Percentiles rank a stretch among this genome's conserved stretches.
These are phyloP conservation scores for Puya raimondii DNA, from an alignment of 176 grass and related monocot species.

Conservation along the genomic window DNA sequence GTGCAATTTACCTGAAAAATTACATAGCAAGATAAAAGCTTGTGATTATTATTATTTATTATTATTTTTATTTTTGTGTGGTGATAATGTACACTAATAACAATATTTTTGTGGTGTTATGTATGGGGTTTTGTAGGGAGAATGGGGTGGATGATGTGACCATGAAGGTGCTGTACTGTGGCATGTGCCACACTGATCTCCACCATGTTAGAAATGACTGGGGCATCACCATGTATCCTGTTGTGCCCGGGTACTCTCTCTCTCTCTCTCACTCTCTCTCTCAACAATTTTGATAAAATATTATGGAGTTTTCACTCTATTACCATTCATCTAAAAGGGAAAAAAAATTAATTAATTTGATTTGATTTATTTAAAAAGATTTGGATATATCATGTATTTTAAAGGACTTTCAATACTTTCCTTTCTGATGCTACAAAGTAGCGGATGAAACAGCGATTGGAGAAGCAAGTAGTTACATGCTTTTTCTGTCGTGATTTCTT, in stretches of 20 bases:
- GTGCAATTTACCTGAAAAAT: too few relatives aligned
- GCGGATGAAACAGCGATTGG: too few relatives aligned
- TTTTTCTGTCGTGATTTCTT: too few relatives aligned
- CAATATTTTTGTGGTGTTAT: not conserved
- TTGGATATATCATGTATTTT: too few relatives aligned
- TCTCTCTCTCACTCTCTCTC: not conserved
- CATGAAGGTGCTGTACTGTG: conserved; percentile 71
- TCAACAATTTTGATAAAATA: not conserved
- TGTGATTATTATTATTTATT: too few relatives aligned
- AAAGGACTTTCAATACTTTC: too few relatives aligned
- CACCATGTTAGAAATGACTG: conserved; percentile 70
- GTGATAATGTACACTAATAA: not conserved
- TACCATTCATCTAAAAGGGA: too few relatives aligned
- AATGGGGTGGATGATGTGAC: conserved; percentile 66
- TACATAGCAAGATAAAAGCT: too few relatives aligned
- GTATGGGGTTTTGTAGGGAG: conserved; percentile 19
- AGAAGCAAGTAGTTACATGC: too few relatives aligned
- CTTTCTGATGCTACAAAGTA: too few relatives aligned
- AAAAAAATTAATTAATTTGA: not conserved
- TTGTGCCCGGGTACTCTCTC: conserved; percentile 49
- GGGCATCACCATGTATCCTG: conserved; percentile 77
- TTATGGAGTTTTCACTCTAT: not conserved
- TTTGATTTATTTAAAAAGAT: too few relatives aligned
- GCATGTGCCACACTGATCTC: conserved; percentile 89
- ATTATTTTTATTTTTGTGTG: too few relatives aligned